Evolutionary conservation across 176 grass and related monocot genomes (phyloP), one percentile per base, ranked within the genome.

Genomic region (Tuctoria greenei): DNA sequence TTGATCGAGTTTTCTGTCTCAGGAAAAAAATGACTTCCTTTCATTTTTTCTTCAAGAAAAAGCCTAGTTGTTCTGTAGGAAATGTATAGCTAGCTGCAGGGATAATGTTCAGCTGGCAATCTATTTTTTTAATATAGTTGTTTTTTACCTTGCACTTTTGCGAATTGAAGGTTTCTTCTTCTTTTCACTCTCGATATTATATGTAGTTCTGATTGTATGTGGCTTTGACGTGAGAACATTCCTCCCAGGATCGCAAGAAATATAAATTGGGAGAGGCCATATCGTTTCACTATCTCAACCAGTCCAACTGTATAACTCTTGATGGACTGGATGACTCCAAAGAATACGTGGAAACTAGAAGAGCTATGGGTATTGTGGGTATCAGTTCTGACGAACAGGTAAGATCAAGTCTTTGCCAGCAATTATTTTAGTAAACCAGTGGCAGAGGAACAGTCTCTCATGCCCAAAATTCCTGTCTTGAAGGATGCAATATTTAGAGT

Each of bases 401-500:
- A 84, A 38, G 63, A 6, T 56, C 67, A 82, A 68, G 66, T 27
- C 71, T 83, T 54, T 55, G 3, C 4, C 4, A 11, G n/a, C 59
- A 74, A 73, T 73, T 41, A 72, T 39, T 58, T 78, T 83, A 26
- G 25, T 63, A 45, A 4, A 12, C 45, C 41, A 34, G 24, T 37
- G 59, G 35, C n/a, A 44, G 43, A 74, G 25, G 17, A 61, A 37
- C 59, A 67, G 3, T 50, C 9, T 73, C 43, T 55, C 36, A 78
- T 26, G 43, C 73, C 21, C 11, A 54, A 54, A 67, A 61, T 68
- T 34, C 67, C 14, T 74, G 7, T 41, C 46, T 50, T 85, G 21
- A n/a, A 97, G 95, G 91, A 97, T 86, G 95, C 84, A 52, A 97
- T 97, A 88, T 97, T 97, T 64, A 86, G 69, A 77, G 95, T 93